Evolutionary conservation across 2,329 filamentous ascomycete species (phyloP).

Genomic region (Diplodia sapinea): DNA sequence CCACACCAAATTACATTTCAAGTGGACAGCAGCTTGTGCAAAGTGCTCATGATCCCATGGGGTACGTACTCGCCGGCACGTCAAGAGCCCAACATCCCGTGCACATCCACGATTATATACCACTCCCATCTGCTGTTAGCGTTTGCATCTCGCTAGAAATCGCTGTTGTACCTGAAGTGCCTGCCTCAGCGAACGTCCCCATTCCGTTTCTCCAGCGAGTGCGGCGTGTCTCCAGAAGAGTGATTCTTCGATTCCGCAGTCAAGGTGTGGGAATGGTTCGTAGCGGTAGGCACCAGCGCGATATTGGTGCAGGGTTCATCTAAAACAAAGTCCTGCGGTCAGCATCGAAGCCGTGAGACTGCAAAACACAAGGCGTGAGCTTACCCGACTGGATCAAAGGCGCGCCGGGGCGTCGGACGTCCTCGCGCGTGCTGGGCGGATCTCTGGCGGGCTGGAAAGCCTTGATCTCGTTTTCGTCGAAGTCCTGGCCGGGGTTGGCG

Average conservation of each 20-base stretch:
- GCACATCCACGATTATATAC: too few relatives aligned
- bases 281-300: background rate
- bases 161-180: too few relatives aligned
- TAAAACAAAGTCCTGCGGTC: background rate
- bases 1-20: too few relatives aligned
- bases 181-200: background rate
- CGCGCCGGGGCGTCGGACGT: background rate
- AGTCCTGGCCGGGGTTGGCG: slow-evolving; percentile 50
- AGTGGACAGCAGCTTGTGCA: too few relatives aligned
- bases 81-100: too few relatives aligned
- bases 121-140: too few relatives aligned
- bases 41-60: too few relatives aligned
- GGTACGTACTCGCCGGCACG: too few relatives aligned
- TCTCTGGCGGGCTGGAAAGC: slow-evolving; percentile 4
- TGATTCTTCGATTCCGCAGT: background rate
- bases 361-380: background rate
- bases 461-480: slow-evolving; percentile 38
- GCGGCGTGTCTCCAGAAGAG: too few relatives aligned
- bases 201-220: background rate
- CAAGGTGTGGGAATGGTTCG: background rate
- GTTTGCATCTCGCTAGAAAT: too few relatives aligned
- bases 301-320: background rate
- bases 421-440: background rate
- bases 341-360: too few relatives aligned
- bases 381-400: background rate